Conservation (phyloP, 2,329 filamentous ascomycete species). For the Madurella mycetomatis region DNA sequence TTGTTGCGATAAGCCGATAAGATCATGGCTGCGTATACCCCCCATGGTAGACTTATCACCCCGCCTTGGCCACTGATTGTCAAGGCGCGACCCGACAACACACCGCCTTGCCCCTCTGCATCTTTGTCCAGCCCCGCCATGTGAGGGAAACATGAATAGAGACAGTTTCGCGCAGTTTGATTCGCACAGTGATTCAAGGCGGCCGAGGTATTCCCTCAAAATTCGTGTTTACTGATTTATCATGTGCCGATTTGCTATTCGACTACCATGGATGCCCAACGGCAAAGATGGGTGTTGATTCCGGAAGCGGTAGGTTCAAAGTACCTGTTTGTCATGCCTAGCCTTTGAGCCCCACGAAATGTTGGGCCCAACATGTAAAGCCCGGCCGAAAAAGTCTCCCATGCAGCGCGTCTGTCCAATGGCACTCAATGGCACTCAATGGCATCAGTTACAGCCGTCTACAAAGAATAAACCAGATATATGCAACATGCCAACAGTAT, state of each 20-base stretch:
- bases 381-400: neutral
- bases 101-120: no score
- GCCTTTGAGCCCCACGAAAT: constrained; percentile 16
- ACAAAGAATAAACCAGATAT: no score
- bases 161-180: no score
- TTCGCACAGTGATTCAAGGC: no score
- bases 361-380: constrained; percentile 14
- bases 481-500: no score
- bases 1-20: constrained; percentile 8
- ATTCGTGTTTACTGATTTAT: neutral
- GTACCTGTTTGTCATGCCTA: constrained; percentile 19
- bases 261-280: neutral
- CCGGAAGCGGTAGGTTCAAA: no score
- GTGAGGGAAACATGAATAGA: no score
- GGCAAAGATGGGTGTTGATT: neutral
- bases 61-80: neutral
- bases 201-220: neutral
- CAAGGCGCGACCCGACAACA: no score
- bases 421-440: no score
- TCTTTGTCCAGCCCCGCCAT: no score
- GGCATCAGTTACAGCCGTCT: no score
- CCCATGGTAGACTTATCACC: constrained; percentile 5
- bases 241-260: neutral
- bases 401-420: no score
- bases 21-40: neutral